Evolutionary conservation across 768 basidiomycete species (phyloP).

Genomic region (Tephrocybe sp.): DNA sequence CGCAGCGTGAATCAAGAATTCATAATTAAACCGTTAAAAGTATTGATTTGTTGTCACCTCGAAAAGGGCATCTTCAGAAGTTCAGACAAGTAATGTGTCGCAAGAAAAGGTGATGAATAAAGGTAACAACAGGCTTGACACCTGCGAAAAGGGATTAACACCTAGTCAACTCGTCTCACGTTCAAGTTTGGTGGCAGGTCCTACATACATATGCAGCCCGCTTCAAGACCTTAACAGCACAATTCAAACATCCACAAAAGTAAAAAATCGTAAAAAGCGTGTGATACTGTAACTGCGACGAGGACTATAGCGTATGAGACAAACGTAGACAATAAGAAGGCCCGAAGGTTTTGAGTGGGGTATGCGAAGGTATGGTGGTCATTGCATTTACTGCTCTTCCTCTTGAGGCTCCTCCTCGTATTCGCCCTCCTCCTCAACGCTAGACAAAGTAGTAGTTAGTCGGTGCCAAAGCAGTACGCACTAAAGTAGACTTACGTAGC

Average conservation of each 20-base stretch:
- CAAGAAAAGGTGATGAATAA: no score
- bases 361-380: slow-evolving; percentile 21
- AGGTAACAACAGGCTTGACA: no score
- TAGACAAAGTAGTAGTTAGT: slow-evolving; percentile 30
- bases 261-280: slow-evolving; percentile 36
- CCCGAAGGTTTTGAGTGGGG: slow-evolving; percentile 17
- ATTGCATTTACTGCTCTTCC: slow-evolving; percentile 52
- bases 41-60: no score
- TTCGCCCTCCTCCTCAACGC: slow-evolving; percentile 85
- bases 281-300: slow-evolving; percentile 33
- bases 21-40: no score
- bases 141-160: no score
- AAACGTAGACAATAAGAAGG: slow-evolving; percentile 17
- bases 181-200: no score
- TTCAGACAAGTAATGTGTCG: no score
- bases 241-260: slow-evolving; percentile 30
- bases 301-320: slow-evolving; percentile 17
- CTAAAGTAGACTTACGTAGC: slow-evolving; percentile 59
- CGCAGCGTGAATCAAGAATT: no score
- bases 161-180: no score
- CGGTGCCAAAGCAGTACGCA: neutral
- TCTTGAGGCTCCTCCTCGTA: slow-evolving; percentile 76
- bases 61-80: no score
- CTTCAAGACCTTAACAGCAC: no score
- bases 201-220: no score